Conservation (phyloP, 768 basidiomycete species). For the Hebeloma cylindrosporum region DNA sequence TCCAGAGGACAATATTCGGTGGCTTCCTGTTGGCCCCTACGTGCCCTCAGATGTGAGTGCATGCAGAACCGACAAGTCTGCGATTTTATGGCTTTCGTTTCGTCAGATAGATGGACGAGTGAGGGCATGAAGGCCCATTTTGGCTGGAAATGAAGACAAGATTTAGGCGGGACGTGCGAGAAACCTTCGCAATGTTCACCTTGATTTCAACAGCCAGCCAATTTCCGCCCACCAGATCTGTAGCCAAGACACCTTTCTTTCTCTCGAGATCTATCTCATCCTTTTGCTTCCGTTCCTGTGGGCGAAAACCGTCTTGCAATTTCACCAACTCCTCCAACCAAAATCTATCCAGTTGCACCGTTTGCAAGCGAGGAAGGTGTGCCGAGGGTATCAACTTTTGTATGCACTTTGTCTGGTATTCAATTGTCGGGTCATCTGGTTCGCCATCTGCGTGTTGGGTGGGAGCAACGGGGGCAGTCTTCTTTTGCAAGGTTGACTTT, state of each 20-base stretch:
- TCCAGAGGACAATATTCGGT: conserved; percentile 85
- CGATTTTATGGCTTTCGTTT: conserved; percentile 59
- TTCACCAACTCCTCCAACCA: conserved; percentile 64
- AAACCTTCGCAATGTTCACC: conserved; percentile 41
- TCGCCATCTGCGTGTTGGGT: conserved; percentile 20
- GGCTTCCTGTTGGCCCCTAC: conserved; percentile 36
- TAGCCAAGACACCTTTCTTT: conserved; percentile 68
- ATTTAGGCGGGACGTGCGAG: neutral
- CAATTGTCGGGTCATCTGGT: conserved; percentile 38
- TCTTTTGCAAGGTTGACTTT: conserved; percentile 48
- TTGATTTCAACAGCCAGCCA: conserved; percentile 88
- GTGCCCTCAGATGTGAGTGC: conserved; percentile 62
- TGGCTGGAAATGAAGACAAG: conserved; percentile 52
- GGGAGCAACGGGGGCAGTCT: too few relatives aligned
- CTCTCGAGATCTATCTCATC: conserved; percentile 60
- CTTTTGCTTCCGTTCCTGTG: conserved; percentile 50
- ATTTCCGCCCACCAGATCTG: conserved; percentile 70
- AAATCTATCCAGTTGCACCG: conserved; percentile 42
- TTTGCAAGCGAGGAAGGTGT: conserved; percentile 57
- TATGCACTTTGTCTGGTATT: conserved; percentile 68
- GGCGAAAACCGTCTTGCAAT: conserved; percentile 51
- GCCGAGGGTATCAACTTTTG: conserved; percentile 58
- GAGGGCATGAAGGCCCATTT: conserved; percentile 96
- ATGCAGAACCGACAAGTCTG: conserved; percentile 88
- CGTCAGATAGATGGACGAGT: conserved; percentile 54